Percentiles rank a stretch among this genome's conserved stretches.
phyloP scores from a whole-genome alignment of 306 rosid species.

The Cicer bijugum region DNA sequence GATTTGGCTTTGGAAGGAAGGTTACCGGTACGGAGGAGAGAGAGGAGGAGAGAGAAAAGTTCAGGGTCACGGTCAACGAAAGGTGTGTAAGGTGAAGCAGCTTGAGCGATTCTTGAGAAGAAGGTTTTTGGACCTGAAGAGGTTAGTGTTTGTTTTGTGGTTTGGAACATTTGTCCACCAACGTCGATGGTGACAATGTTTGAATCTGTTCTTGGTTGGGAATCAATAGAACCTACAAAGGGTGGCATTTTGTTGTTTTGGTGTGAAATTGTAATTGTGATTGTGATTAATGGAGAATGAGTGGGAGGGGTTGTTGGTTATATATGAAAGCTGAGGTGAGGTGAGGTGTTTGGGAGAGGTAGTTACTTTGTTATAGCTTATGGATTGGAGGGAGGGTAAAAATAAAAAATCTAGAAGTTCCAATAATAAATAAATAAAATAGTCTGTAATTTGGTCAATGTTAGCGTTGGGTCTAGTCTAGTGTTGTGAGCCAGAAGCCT shows the following conservation, averaged over 20 bases:
- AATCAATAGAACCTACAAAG: conserved; percentile 41
- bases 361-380: too few species aligned
- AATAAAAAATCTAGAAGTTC: too few species aligned
- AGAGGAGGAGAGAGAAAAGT: conserved; percentile 76
- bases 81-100: conserved; percentile 34
- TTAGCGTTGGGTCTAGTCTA: too few species aligned
- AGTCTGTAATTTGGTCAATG: too few species aligned
- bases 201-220: conserved; percentile 47
- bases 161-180: conserved; percentile 84
- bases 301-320: too few species aligned
- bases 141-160: conserved; percentile 81
- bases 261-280: too few species aligned
- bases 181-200: conserved; percentile 77
- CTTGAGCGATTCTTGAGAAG: conserved; percentile 57
- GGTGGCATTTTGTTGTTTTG: conserved; percentile 52
- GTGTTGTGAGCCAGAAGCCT: too few species aligned
- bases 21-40: conserved; percentile 87
- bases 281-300: too few species aligned
- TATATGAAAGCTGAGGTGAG: too few species aligned
- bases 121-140: conserved; percentile 66
- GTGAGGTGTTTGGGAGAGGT: too few species aligned
- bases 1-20: conserved; percentile 82
- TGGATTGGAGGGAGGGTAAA: too few species aligned
- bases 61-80: conserved; percentile 93
- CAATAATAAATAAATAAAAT: too few species aligned